Evolutionary conservation across 176 grass and related monocot species (phyloP), one percentile per base, ranked within the genome.

Genomic region (Triticum monococcum): DNA sequence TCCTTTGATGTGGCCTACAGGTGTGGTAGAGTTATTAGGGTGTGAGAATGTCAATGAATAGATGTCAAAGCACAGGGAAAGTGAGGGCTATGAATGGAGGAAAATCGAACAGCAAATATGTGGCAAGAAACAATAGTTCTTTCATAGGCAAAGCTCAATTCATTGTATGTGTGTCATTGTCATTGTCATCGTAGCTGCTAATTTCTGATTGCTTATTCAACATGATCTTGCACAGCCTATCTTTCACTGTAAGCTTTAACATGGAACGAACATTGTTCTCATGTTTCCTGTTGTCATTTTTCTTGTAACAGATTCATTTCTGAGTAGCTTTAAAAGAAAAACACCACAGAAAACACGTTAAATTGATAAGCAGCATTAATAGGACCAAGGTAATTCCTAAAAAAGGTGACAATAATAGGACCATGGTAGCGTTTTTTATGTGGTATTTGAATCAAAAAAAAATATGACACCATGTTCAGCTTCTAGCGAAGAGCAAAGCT

Each of bases 1-100:
- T 78, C 32, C 30, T 32, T 20, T 64, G 79, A 86, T 86, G 88
- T 83, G 84, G 72, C 81, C 88, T 90, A 86, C 23, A 64, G 20
- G 33, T 3, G 71, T 86, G 76, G 70, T 89, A 82, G 78, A 85
- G 72, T 71, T 79, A 16, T 33, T 79, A 73, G 65, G 14, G 23
- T 33, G 65, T 86, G 69, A 72, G 37, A 69, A 86, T 78, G 79
- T 30, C 65, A 83, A 71, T n/a, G n/a, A 4, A 50, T 90, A 62
- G 64, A 82, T 83, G 65, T 71, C 79, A 79, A 78, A 80, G 41
- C 18, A 50, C 57, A 71, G 23, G 20, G n/a, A 84, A 84, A 75
- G 57, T n/a, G 25, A 64, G 72, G 48, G 13, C 37, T 75, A 20
- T 28, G 50, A 82, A 22, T 11, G 32, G 64, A 56, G 13, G 30